Conservation (phyloP, 2,329 filamentous ascomycete species). For the Phaeosphaeriaceae sp. region DNA sequence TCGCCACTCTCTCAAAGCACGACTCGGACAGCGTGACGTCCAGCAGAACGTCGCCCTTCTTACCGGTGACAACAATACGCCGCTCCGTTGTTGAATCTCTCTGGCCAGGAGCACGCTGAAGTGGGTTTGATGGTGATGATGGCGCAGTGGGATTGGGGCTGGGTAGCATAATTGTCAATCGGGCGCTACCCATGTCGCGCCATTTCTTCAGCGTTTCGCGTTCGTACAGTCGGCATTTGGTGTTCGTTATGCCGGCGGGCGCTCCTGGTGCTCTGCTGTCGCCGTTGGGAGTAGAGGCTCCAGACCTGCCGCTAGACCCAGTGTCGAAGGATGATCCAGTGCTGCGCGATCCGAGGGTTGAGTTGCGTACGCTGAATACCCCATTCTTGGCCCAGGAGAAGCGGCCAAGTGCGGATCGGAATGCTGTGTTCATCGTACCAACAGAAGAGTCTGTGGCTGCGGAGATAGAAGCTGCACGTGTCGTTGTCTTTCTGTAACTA, state of each 20-base stretch:
- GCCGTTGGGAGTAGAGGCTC: conserved; percentile 42
- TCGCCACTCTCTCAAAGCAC: conserved; percentile 83
- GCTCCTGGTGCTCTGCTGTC: conserved; percentile 44
- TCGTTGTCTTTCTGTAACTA: conserved; percentile 61
- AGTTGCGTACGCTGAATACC: conserved; percentile 83
- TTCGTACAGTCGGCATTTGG: conserved; percentile 85
- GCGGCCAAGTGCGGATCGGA: conserved; percentile 73
- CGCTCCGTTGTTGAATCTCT: conserved; percentile 70
- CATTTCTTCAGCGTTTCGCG: conserved; percentile 78
- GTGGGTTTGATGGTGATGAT: conserved; percentile 32
- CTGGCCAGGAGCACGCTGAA: conserved; percentile 45
- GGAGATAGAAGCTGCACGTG: conserved; percentile 61
- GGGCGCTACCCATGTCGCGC: conserved; percentile 88
- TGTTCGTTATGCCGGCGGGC: conserved; percentile 74
- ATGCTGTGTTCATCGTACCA: conserved; percentile 78
- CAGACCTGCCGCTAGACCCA: conserved; percentile 48
- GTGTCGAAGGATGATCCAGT: conserved; percentile 59
- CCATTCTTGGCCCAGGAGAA: conserved; percentile 73
- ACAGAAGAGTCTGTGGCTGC: conserved; percentile 77
- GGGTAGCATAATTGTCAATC: conserved; percentile 82
- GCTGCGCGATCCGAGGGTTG: conserved; percentile 69
- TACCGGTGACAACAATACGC: conserved; percentile 78
- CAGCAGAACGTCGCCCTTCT: conserved; percentile 73
- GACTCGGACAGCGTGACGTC: conserved; percentile 86
- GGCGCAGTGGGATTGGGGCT: conserved; percentile 58